Conservation (phyloP, 345 rosid species). For the Durio zibethinus region DNA sequence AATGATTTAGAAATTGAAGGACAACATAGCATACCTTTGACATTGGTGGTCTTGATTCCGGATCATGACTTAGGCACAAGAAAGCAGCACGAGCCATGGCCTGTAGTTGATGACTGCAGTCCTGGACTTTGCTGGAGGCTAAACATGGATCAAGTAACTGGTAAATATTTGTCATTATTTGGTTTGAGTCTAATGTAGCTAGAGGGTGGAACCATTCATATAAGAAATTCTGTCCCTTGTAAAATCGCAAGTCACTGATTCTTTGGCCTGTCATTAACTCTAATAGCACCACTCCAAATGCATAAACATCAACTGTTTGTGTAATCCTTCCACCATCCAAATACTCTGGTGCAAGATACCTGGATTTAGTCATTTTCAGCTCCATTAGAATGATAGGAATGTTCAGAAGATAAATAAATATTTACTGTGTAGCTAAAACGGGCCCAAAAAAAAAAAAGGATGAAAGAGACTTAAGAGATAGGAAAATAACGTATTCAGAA, state of each 20-base stretch:
- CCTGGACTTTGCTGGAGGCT: slow-evolving; percentile 6
- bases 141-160: slow-evolving; percentile 12
- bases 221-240: slow-evolving; percentile 32
- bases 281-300: slow-evolving; percentile 61
- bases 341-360: slow-evolving; percentile 69
- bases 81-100: slow-evolving; percentile 17
- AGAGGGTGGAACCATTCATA: slow-evolving; percentile 50
- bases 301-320: slow-evolving; percentile 54
- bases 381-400: background rate
- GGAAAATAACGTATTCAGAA: background rate
- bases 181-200: slow-evolving; percentile 33
- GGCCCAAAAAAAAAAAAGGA: background rate
- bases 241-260: slow-evolving; percentile 38
- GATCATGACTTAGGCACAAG: slow-evolving; percentile 14
- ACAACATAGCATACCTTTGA: slow-evolving; percentile 14
- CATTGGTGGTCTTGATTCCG: slow-evolving; percentile 18
- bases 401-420: background rate
- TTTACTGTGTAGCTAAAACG: background rate
- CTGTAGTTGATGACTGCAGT: slow-evolving; percentile 7
- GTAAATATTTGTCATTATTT: slow-evolving; percentile 19
- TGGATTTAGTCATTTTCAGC: slow-evolving; percentile 26
- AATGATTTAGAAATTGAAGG: background rate
- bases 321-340: slow-evolving; percentile 45
- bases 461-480: background rate
- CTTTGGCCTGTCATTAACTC: slow-evolving; percentile 62